Base-by-base conservation (phyloP, 2,329 filamentous ascomycete species). In the Penicillium sp. region DNA sequence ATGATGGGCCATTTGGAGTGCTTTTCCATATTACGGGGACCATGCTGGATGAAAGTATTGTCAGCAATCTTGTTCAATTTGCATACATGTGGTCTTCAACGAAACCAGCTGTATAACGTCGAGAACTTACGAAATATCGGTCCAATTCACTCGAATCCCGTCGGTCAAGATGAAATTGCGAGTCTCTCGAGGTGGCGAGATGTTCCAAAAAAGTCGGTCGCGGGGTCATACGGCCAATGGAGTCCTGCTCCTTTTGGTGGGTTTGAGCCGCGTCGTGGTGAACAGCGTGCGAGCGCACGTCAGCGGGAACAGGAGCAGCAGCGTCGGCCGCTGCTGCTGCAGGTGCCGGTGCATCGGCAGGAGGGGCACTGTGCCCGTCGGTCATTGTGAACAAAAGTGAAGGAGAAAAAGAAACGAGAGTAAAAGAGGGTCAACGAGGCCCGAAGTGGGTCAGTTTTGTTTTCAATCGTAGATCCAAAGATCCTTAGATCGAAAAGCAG, bases 1-100 rank as follows among this genome's bases (percentile, higher is more conserved):
- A 91, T 88, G 58, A 85, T 82, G 16, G 89, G 89, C 81, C 88
- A 87, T 79, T 89, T 91, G 18, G 88, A 90, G 72, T 92, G 88
- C 65, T 83, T 83, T 54, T 84, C 79, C 59, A 90, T 82, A 68
- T 91, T 85, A 56, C 87, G 82, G 46, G 89, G 89, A 16, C 68
- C 74, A 53, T 64, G 66, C 63, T 67, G 59, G 11, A 54, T 6
- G 6, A 24, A 45, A 40, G 22, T 39, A 44, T 14, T 38, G 41
- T 57, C 36, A 59, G 48, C 43, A 36, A 27, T 27, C 50, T 13
- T 21, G 4, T 39, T 38, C 6, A n/a, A 45, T 14, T 29, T 16
- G 31, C 5, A 27, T 27, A 6, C 8, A 36, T 21, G 13, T 14
- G 13, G 10, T 18, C 5, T 38, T 5, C n/a, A 11, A 38, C 32